phyloP scores from a whole-genome alignment of 192 early-diverging fungal genomes.

The Coemansia sp. region DNA sequence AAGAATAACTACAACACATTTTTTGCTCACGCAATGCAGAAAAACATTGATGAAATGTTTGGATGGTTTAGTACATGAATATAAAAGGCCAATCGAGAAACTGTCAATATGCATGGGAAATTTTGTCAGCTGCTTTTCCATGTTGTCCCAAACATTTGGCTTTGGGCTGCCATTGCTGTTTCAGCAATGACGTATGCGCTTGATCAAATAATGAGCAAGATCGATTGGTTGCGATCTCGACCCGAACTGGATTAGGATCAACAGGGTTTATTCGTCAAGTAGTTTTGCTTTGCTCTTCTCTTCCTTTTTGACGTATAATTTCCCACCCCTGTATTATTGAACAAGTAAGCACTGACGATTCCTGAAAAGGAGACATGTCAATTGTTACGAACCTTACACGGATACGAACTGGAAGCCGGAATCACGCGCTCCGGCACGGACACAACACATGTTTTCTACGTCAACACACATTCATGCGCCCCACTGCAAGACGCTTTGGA shows the following conservation, averaged over 20 bases:
- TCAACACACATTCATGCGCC: background rate
- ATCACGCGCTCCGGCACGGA: slow-evolving; percentile 26
- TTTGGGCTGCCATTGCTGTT: background rate
- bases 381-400: slow-evolving; percentile 24
- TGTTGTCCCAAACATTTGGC: slow-evolving; percentile 1
- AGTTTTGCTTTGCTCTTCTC: background rate
- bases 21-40: background rate
- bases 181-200: background rate
- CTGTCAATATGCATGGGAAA: background rate
- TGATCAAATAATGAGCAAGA: background rate
- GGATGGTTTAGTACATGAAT: background rate
- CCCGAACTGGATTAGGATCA: background rate
- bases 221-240: background rate
- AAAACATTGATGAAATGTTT: background rate
- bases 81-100: background rate
- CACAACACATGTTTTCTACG: slow-evolving; percentile 9
- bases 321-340: background rate
- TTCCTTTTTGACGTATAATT: background rate
- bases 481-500: background rate
- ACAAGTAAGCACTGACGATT: slow-evolving; percentile 1
- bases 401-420: slow-evolving; percentile 32
- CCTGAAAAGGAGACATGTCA: slow-evolving; percentile 16
- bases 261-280: background rate
- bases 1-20: background rate
- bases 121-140: background rate